Base-by-base conservation (phyloP, 768 basidiomycete genomes). In the Macrolepiota fuliginosa region DNA sequence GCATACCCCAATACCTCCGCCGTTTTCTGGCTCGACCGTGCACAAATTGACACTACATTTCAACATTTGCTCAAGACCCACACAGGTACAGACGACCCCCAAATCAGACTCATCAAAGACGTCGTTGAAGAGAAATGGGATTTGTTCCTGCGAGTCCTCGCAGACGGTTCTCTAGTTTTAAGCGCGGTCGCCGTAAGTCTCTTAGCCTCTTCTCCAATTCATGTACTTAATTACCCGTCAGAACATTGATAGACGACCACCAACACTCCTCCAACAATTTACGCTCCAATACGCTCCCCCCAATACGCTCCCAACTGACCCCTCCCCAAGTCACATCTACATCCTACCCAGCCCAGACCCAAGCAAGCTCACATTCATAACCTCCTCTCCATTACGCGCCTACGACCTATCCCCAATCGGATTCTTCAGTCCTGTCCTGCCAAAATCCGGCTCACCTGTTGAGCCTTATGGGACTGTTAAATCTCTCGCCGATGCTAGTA, bases 211-310 rank as follows among this genome's bases (percentile, higher is more conserved):
- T 10, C 13, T n/a, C 42, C 22, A 24, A 25, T 17, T 22, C 27
- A 17, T 15, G 46, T 32, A 47, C 25, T 57, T 59, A 24, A 65
- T 29, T 47, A 62, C 42, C 7, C 19, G n/a, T n/a, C 29, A 96
- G 94, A 94, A 96, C 73, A 86, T 97, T 65, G 94, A 96, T 69
- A 81, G 90, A 15, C 84, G 89, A 65, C 95, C 95, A 6, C 95
- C 95, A 9, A 93, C 91, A 2, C 78, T 94, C 2, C 77, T 94
- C 29, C 84, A 82, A 68, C 87, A 89, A 62, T 90, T 92, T 71
- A 86, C 83, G 2, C 73, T 94, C 19, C 85, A 91, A 49, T 87
- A 76, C 80, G 54, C 70, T 68, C 13, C 74, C 76, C 51, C 88
- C 87, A 29, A 70, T 71, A 61, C 72, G 86, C 83, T 6, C 73